phyloP scores from a whole-genome alignment of 345 rosid genomes.

The Moricandia moricandioides region DNA sequence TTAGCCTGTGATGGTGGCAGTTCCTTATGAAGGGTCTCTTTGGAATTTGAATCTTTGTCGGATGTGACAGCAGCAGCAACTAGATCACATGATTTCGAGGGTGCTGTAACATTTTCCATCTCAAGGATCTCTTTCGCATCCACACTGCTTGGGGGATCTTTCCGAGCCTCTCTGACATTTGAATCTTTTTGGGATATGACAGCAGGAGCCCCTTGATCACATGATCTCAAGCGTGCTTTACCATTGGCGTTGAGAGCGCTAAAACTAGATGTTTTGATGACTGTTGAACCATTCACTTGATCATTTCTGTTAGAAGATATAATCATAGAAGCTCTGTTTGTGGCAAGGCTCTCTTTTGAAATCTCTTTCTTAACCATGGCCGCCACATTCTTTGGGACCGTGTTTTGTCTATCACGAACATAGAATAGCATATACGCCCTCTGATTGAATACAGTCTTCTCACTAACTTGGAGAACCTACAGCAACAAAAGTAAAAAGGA shows the following conservation, averaged over 20 bases:
- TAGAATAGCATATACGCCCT: conserved; percentile 98
- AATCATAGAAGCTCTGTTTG: conserved; percentile 35
- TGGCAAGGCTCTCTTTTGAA: conserved; percentile 38
- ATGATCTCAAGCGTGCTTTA: neutral
- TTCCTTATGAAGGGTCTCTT: conserved; percentile 38
- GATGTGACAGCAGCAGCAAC: conserved; percentile 28
- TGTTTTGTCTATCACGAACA: conserved; percentile 75
- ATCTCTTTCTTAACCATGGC: conserved; percentile 47
- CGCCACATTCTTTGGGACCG: conserved; percentile 43
- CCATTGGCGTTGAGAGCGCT: conserved; percentile 31
- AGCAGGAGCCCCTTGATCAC: conserved; percentile 30
- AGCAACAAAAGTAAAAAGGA: conserved; percentile 19
- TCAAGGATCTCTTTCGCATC: conserved; percentile 16
- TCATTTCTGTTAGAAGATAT: conserved; percentile 37
- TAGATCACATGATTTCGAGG: conserved; percentile 16
- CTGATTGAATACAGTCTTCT: conserved; percentile 73
- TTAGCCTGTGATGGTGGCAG: conserved; percentile 29
- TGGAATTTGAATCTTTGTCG: conserved; percentile 34
- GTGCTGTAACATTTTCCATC: conserved; percentile 24
- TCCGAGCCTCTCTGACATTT: conserved; percentile 28
- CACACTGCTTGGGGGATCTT: neutral
- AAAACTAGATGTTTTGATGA: conserved; percentile 18
- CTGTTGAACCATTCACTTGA: conserved; percentile 36
- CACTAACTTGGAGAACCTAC: conserved; percentile 83
- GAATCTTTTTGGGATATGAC: conserved; percentile 27